phyloP scores from a whole-genome alignment of 306 rosid species.

The Medicago lupulina region DNA sequence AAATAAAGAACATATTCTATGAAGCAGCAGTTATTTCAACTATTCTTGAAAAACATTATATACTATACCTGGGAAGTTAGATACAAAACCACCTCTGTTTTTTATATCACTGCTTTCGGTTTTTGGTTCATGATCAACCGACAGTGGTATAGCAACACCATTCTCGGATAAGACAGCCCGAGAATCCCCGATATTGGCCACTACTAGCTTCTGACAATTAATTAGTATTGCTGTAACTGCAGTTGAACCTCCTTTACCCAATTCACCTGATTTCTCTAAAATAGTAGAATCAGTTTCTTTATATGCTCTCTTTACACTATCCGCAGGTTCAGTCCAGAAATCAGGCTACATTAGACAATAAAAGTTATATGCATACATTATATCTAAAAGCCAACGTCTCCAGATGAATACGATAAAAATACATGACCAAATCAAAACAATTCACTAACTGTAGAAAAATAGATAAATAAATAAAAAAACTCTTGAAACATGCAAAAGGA shows the following conservation, averaged over 20 bases:
- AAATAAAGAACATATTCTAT: background rate
- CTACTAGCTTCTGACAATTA: conserved; percentile 73
- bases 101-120: conserved; percentile 65
- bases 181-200: conserved; percentile 95
- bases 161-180: conserved; percentile 77
- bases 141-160: conserved; percentile 74
- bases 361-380: conserved; percentile 18
- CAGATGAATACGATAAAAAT: background rate
- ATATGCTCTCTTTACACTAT: conserved; percentile 80
- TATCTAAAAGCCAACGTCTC: conserved; percentile 10
- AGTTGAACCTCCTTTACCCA: conserved; percentile 95
- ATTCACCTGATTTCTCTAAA: conserved; percentile 72
- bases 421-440: conserved; percentile 10
- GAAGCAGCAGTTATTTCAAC: background rate
- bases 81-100: conserved; percentile 91
- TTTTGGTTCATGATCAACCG: conserved; percentile 91
- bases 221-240: conserved; percentile 97
- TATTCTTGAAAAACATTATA: conserved; percentile 5
- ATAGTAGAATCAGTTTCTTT: conserved; percentile 67
- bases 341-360: conserved; percentile 56
- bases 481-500: background rate
- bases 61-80: conserved; percentile 85
- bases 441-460: background rate
- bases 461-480: background rate
- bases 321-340: conserved; percentile 76